Base-by-base conservation (phyloP, 73 alveolate species). In the Blepharisma japonicum region DNA sequence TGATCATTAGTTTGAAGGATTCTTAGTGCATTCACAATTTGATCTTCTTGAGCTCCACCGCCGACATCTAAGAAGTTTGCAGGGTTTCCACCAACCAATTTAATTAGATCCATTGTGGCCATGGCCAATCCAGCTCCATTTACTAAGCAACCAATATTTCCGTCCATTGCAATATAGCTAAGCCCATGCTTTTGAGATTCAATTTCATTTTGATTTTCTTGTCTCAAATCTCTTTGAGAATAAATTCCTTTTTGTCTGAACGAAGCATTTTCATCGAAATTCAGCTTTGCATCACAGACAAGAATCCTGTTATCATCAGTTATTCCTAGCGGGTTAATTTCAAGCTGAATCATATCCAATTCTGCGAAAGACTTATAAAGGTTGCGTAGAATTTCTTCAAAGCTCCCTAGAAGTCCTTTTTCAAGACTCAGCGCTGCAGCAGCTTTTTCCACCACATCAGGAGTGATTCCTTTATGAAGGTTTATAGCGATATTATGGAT, bases 71-170 rank as follows among this genome's bases (percentile, higher is more conserved):
- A 79, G 95, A 95, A 95, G 87, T 95, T 95, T 42, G 98, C 98
- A 2, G 99, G 99, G 80, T 85, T 78, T 50, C 98, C 99, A 5
- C 97, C 98, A 68, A 91, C 55, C 71, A 55, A 81, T 87, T 83
- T 83, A 56, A 83, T 61, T 18, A 83, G 71, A 68, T 83, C 90
- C 99, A 95, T 95, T 46, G 99, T 95, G 45, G 98, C 96, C 99
- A 95, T 95, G 18, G 99, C 99, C 7, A 95, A 92, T 14, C 99
- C 99, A 9, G 99, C 99, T 21, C 99, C 99, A 56, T 95, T 95
- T 67, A 95, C 99, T 91, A 95, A 82, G 93, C 99, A 95, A 7
- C 98, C 98, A 51, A 90, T 90, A 55, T 80, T 81, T 21, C 97
- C 97, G 47, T 87, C 94, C 47, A 90, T 80, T 7, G 91, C 83